These are phyloP conservation scores for Aspergillus melleus DNA, from an alignment of 2,329 filamentous ascomycete genomes.

Conservation along the genomic window DNA sequence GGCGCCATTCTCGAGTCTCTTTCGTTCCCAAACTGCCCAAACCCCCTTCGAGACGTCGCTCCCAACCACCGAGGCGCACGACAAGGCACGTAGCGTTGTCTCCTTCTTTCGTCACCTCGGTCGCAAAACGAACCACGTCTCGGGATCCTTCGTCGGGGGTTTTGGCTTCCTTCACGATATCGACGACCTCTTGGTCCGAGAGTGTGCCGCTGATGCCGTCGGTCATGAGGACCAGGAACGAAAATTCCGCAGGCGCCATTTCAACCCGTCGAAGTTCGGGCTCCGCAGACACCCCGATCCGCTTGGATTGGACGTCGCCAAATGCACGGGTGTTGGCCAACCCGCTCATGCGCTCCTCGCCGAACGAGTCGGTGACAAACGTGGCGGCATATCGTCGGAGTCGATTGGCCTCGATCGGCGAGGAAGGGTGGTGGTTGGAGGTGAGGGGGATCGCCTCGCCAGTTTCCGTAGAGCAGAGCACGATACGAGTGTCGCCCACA, in stretches of 20 bases:
- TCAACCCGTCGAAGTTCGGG: constrained; percentile 82
- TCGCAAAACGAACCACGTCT: constrained; percentile 81
- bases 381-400: constrained; percentile 82
- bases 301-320: constrained; percentile 87
- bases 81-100: constrained; percentile 67
- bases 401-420: constrained; percentile 77
- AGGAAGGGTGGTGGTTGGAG: constrained; percentile 88
- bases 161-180: constrained; percentile 88
- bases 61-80: constrained; percentile 64
- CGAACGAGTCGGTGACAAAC: constrained; percentile 94
- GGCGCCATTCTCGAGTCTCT: constrained; percentile 83
- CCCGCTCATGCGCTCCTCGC: constrained; percentile 91
- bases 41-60: constrained; percentile 71
- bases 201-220: constrained; percentile 88
- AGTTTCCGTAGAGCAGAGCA: constrained; percentile 83
- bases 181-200: constrained; percentile 91
- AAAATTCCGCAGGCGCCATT: constrained; percentile 78
- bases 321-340: constrained; percentile 93
- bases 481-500: constrained; percentile 87
- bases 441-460: constrained; percentile 80
- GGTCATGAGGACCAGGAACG: constrained; percentile 82
- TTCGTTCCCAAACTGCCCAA: constrained; percentile 87
- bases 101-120: constrained; percentile 70
- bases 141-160: constrained; percentile 84
- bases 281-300: constrained; percentile 90